Base-by-base conservation (phyloP, 371 early-diverging fungal genomes). In the Nematocida homosporus region DNA sequence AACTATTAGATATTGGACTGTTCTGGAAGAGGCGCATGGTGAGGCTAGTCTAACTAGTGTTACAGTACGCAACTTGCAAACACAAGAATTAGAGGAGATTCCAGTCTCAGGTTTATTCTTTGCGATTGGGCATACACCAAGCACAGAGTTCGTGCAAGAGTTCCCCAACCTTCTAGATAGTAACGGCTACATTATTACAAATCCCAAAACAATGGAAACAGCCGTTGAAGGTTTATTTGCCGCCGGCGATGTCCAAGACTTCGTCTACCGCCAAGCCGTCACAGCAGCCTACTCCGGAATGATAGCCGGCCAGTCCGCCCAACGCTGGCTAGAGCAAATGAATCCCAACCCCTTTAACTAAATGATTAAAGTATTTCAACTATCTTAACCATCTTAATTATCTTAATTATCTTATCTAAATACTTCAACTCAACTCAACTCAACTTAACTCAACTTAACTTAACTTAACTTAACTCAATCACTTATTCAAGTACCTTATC, bases 181-280 rank as follows among this genome's bases (percentile, higher is more conserved):
- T 53, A 89, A 89, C 65, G 92, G 93, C 65, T 97, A 95, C 84
- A 87, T 97, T 72, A 65, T 88, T 78, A 89, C 90, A 34, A 81
- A 88, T 52, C 89, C 90, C 41, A 29, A 81, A 30, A 56, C 59
- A 18, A 88, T 89, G 51, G 79, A 86, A 47, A 96, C 96, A 57
- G 89, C 84, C 79, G 81, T 94, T 55, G 85, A 86, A 55, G 98
- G 96, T 66, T 87, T 97, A 41, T 96, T 93, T 87, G 97, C 95
- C 78, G 90, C 90, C 52, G 98, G 98, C 68, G 97, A 97, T 87
- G 95, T 95, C 42, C 92, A 92, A 84, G 97, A 96, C 83, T 90
- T 89, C 84, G 88, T 85, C 48, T 96, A 95, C 85, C 88, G 94
- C 79, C 91, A 90, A 83, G 90, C 89, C 13, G 86, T 87, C 41